Conservation (phyloP, 495 filamentous ascomycete species). For the Lasiosphaeriaceae sp. region DNA sequence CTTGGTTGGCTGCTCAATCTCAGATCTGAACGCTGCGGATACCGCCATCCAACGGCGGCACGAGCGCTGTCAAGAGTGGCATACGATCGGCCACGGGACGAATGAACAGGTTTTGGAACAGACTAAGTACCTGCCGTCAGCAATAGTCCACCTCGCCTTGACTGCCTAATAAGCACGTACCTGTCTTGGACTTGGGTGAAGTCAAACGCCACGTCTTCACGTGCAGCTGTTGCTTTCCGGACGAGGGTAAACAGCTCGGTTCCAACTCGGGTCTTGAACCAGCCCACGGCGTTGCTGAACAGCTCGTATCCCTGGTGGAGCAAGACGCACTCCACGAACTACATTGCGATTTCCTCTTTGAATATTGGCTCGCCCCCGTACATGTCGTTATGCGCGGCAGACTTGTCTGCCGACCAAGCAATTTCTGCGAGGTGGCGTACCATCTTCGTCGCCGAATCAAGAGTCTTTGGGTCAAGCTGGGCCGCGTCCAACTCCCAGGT, state of each 20-base stretch:
- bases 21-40: background rate
- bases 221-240: background rate
- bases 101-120: background rate
- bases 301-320: slow-evolving; percentile 8
- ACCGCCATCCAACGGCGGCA: background rate
- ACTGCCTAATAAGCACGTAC: background rate
- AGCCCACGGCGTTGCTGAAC: slow-evolving; percentile 10
- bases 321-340: background rate
- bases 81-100: background rate
- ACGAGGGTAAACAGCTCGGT: slow-evolving; percentile 2
- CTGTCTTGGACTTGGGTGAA: slow-evolving; percentile 9
- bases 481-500: slow-evolving; percentile 47
- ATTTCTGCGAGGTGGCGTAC: slow-evolving; percentile 5
- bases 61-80: slow-evolving; percentile 1
- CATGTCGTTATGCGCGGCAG: background rate
- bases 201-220: slow-evolving; percentile 6
- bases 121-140: background rate
- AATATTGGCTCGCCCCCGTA: background rate
- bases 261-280: background rate
- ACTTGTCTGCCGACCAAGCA: slow-evolving; percentile 1
- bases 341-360: background rate
- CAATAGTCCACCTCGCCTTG: background rate
- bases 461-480: slow-evolving; percentile 30
- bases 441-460: slow-evolving; percentile 4
- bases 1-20: slow-evolving; percentile 9